These are phyloP conservation scores for Lactarius evosmus DNA, from an alignment of 768 basidiomycete species.

Conservation along the genomic window DNA sequence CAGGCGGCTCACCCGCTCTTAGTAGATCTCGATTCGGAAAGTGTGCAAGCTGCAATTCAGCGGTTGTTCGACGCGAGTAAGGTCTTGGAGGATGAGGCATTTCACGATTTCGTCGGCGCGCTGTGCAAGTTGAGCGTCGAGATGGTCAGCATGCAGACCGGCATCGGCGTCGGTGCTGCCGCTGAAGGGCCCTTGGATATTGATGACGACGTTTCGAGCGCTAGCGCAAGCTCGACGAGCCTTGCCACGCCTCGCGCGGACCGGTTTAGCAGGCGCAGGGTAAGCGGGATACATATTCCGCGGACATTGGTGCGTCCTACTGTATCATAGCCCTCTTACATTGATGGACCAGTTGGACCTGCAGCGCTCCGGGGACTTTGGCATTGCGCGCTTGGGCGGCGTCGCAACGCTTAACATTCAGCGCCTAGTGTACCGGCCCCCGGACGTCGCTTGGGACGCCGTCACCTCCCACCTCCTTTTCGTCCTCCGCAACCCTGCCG, in stretches of 20 bases:
- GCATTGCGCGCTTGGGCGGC: conserved; percentile 80
- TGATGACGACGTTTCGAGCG: conserved; percentile 40
- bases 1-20: conserved; percentile 49
- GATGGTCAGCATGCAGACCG: conserved; percentile 88
- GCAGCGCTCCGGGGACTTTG: conserved; percentile 89
- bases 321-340: neutral
- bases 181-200: conserved; percentile 17
- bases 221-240: conserved; percentile 34
- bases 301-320: conserved; percentile 60
- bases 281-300: conserved; percentile 86
- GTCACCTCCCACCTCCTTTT: conserved; percentile 78
- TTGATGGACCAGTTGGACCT: conserved; percentile 1
- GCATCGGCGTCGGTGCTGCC: conserved; percentile 22
- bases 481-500: conserved; percentile 64
- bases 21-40: conserved; percentile 71
- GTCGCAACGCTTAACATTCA: conserved; percentile 82
- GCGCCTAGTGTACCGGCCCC: conserved; percentile 78
- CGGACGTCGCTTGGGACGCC: conserved; percentile 80
- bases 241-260: conserved; percentile 43
- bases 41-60: conserved; percentile 70
- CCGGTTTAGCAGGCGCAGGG: conserved; percentile 54
- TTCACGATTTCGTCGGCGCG: conserved; percentile 70
- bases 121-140: conserved; percentile 84
- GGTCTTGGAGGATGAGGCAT: conserved; percentile 78
- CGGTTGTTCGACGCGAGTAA: conserved; percentile 84